These are phyloP conservation scores for Heterobasidion occidentale DNA, from an alignment of 1,284 basidiomycete species.

Conservation along the genomic window DNA sequence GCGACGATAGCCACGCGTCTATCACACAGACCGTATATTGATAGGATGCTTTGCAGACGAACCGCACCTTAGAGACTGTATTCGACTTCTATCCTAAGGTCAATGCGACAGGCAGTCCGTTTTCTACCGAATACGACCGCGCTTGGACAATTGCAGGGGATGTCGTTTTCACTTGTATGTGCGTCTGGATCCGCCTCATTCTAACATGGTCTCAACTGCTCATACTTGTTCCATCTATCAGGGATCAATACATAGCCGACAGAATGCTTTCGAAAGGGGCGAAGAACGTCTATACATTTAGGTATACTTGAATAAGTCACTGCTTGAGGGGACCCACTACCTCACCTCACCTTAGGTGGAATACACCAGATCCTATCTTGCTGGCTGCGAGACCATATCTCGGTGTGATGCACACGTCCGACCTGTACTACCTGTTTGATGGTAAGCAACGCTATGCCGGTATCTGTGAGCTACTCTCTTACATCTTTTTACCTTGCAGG, in stretches of 20 bases:
- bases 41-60: constrained; percentile 20
- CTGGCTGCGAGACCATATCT: constrained; percentile 27
- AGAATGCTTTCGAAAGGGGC: constrained; percentile 21
- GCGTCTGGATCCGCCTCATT: constrained; percentile 8
- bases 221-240: constrained; percentile 8
- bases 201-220: background rate
- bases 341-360: constrained; percentile 24
- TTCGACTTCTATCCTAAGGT: constrained; percentile 32
- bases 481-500: background rate
- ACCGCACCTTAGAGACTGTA: constrained; percentile 27
- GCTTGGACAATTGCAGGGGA: constrained; percentile 34
- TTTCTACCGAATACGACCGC: constrained; percentile 32
- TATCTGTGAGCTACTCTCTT: background rate
- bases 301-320: constrained; percentile 15
- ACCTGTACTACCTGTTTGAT: constrained; percentile 35
- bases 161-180: constrained; percentile 39
- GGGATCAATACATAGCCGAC: constrained; percentile 34
- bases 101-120: constrained; percentile 25
- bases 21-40: background rate
- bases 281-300: constrained; percentile 27
- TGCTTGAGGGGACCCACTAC: background rate
- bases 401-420: constrained; percentile 37
- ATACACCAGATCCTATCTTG: constrained; percentile 33
- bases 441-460: constrained; percentile 17
- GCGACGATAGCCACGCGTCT: background rate